A percentile compares a stretch with the other conserved stretches of the same genome.
Conservation (phyloP, 768 basidiomycete genomes). For the Xanthoconium purpureum region DNA sequence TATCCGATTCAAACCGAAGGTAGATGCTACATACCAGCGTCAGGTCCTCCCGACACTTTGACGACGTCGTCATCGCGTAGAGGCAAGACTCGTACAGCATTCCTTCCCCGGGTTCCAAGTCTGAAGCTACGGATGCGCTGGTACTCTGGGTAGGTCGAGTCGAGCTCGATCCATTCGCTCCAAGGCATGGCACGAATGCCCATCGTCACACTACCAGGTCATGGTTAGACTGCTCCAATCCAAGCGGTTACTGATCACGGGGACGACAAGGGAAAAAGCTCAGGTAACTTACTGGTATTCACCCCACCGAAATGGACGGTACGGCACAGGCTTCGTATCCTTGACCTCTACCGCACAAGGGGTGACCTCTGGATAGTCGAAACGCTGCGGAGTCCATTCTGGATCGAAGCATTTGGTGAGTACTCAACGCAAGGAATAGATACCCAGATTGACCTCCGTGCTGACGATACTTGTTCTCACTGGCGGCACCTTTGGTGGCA, state of each 20-base stretch:
- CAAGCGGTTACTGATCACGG: not conserved
- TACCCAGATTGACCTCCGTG: slow-evolving; percentile 18
- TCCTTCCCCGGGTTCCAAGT: slow-evolving; percentile 47
- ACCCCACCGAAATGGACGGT: slow-evolving; percentile 63
- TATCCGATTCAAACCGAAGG: not conserved
- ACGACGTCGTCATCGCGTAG: slow-evolving; percentile 39
- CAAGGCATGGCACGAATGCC: slow-evolving; percentile 65
- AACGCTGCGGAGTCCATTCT: slow-evolving; percentile 55
- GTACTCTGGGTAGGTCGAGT: slow-evolving; percentile 52
- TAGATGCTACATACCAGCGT: slow-evolving; percentile 23
- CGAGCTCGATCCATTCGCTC: slow-evolving; percentile 74
- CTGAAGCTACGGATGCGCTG: slow-evolving; percentile 57
- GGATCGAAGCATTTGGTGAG: not conserved
- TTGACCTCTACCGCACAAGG: slow-evolving; percentile 38
- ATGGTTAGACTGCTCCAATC: slow-evolving; percentile 3
- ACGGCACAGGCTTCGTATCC: slow-evolving; percentile 54
- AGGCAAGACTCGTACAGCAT: slow-evolving; percentile 47
- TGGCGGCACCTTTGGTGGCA: slow-evolving; percentile 1
- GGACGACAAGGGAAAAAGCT: not conserved
- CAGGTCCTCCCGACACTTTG: slow-evolving; percentile 28
- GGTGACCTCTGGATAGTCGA: slow-evolving; percentile 50
- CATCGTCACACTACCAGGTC: slow-evolving; percentile 55
- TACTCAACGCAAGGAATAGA: not conserved
- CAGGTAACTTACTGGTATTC: slow-evolving; percentile 52
- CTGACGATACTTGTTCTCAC: slow-evolving; percentile 21